Conservation (phyloP, 768 basidiomycete species). For the Harrya chromipes region DNA sequence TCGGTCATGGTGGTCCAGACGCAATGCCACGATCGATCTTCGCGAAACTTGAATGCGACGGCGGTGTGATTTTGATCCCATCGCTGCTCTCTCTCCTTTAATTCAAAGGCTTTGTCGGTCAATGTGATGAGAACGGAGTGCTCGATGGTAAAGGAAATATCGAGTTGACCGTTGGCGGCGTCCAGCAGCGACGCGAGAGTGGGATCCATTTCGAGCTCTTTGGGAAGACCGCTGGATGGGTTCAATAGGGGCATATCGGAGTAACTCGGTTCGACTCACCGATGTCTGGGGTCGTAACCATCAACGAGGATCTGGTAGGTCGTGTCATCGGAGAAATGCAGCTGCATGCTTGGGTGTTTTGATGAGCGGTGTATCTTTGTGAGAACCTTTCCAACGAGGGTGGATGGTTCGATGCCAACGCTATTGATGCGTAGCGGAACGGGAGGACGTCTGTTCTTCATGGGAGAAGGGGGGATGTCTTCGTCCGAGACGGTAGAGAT, state of each 20-base stretch:
- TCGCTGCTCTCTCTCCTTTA: conserved; percentile 28
- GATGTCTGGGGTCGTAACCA: conserved; percentile 56
- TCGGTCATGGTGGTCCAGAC: conserved; percentile 63
- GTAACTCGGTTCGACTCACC: conserved; percentile 18
- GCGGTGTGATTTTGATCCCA: conserved; percentile 37
- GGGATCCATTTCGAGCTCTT: conserved; percentile 53
- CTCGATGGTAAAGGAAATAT: conserved; percentile 41
- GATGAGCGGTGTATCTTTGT: conserved; percentile 39
- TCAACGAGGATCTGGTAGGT: conserved; percentile 54
- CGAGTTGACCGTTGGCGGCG: conserved; percentile 30
- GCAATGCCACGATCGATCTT: conserved; percentile 54
- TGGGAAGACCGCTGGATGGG: conserved; percentile 45
- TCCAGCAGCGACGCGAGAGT: conserved; percentile 41
- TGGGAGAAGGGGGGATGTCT: conserved; percentile 20
- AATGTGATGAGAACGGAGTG: conserved; percentile 54
- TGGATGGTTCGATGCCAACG: conserved; percentile 39
- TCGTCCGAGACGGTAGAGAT: conserved; percentile 1
- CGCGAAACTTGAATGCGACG: conserved; percentile 54
- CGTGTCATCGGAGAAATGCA: conserved; percentile 44
- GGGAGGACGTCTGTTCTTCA: conserved; percentile 35
- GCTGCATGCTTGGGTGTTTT: conserved; percentile 45
- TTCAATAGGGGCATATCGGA: neutral
- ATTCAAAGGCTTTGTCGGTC: conserved; percentile 56
- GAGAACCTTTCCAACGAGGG: conserved; percentile 44
- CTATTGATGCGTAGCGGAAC: conserved; percentile 32